phyloP scores from a whole-genome alignment of 1,284 basidiomycete species.

The Papiliotrema fonsecae region DNA sequence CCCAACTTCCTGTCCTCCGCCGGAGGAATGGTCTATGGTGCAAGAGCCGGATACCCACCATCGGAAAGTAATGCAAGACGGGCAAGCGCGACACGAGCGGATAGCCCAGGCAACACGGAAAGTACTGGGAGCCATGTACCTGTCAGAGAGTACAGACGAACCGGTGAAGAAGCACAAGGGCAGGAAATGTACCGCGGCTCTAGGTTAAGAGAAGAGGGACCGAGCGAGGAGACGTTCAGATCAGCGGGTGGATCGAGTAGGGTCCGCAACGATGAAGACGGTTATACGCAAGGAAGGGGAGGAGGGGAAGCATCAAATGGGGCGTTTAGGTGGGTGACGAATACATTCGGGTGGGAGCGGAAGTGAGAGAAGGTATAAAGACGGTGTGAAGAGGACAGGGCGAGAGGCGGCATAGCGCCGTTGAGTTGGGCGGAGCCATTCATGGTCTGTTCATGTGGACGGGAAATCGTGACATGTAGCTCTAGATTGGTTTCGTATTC shows the following conservation, averaged over 20 bases:
- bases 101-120: not conserved
- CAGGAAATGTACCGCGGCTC: no score
- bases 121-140: not conserved
- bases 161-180: not conserved
- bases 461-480: no score
- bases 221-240: not conserved
- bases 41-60: not conserved
- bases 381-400: no score
- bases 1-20: no score
- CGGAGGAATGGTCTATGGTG: not conserved
- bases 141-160: not conserved
- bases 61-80: not conserved
- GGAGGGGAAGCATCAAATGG: not conserved
- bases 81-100: not conserved
- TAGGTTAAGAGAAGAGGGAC: not conserved
- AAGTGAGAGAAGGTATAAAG: no score
- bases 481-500: no score
- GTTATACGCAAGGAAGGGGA: not conserved
- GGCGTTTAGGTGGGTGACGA: conserved; percentile 14
- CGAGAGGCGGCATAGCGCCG: no score
- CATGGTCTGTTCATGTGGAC: no score
- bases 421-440: no score
- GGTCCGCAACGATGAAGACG: not conserved
- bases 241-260: not conserved
- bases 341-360: conserved; percentile 12